Base-by-base conservation (phyloP, 2,329 filamentous ascomycete genomes). In the Aureobasidium zeae region DNA sequence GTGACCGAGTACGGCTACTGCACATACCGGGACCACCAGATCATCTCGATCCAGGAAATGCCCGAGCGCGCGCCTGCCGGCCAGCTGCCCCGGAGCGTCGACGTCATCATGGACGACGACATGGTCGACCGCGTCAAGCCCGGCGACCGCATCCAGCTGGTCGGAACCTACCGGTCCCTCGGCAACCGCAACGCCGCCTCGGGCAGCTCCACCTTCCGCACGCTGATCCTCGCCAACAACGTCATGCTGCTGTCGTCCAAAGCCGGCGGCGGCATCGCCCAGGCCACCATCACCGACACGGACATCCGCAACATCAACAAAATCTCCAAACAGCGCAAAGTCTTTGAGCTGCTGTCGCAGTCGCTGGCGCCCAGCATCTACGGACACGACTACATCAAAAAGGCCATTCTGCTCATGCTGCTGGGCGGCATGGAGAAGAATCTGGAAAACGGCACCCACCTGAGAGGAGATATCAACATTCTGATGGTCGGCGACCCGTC, bases 271-370 rank as follows among this genome's bases (percentile, higher is more conserved):
- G 91, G 89, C 24, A 84, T 96, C 53, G 89, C 89, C 0, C 84
- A 93, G 48, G 83, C 87, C 12, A 83, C 79, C 4, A 94, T 98
- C 54, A 96, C 91, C 13, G 91, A 96, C 62, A 91, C 84, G 1
- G 91, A 98, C 59, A 93, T 98, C 59, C 83, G 91, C 55, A 96
- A 98, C 60, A 98, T 98, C 71, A 96, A 96, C 71, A 95, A 94
- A 65, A 76, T 96, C 45, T 74, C 89, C 8, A 98, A 96, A 71
- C 91, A 91, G 65, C 88, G 81, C 65, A 88, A 91, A 51, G 75
- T 96, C 3, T 93, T 98, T 52, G 86, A 95, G 44, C 70, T 98
- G 31, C 74, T 98, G 5, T 91, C 91, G 1, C 88, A 95, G 55
- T 96, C 89, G 2, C 72, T 98, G 15, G 91, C 91, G 2, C 91